Base-by-base conservation (phyloP, 352 stramenopile species). In the Globisporangium ultimum region DNA sequence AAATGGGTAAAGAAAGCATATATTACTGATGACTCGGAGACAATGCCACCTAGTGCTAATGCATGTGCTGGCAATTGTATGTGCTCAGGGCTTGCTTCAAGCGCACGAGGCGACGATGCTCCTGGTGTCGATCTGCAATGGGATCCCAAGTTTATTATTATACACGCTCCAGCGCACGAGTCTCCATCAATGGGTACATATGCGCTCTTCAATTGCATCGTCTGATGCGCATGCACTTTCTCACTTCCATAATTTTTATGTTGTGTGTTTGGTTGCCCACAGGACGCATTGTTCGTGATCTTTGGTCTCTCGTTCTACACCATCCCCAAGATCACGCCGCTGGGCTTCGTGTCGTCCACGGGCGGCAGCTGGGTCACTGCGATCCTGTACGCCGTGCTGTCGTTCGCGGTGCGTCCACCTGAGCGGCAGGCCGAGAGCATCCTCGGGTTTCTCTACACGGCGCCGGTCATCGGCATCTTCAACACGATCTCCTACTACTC, bases 401-500 rank as follows among this genome's bases (percentile, higher is more conserved):
- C 74, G 38, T 80, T 93, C 46, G 57, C 76, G 34, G 67, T 88
- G 57, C 80, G 72, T 24, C 81, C 80, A 9, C 70, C 84, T 0
- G 21, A 53, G 17, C 67, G 67, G 22, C 43, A 53, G 41, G 75
- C 74, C 13, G 81, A 91, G 61, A 75, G 70, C 14, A 66, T 88
- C 3, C 55, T 93, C 21, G 80, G 80, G 0, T 77, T 91, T 45
- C 67, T 84, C 60, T 93, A 91, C 55, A 72, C 78, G 48, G 71
- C 81, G 48, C 82, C 82, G 0, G 86, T 89, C 22, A 83, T 91
- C 20, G 86, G 80, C 67, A 83, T 91, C 41, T 93, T 93, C 60
- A 93, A 91, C 50, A 89, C 77, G 5, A 91, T 93, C 66, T 80
- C 84, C 28, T 93, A 93, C 69, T 93, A 89, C 60, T 90, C 80